These are phyloP conservation scores for Oldenlandia corymbosa DNA, from an alignment of 257 asterid genomes.

Conservation along the genomic window DNA sequence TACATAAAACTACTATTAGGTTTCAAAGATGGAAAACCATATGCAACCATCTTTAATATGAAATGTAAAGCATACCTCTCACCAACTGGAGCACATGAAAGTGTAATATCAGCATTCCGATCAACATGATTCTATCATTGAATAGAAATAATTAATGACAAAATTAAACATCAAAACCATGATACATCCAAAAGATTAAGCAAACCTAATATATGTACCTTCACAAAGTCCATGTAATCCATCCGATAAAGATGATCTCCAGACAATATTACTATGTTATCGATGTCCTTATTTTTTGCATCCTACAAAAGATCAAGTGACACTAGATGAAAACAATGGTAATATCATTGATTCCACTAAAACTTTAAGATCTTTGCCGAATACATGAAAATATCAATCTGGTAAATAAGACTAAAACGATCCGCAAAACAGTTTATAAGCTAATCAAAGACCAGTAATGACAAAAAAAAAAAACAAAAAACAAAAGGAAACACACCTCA, in stretches of 20 bases:
- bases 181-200: background rate
- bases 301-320: conserved; percentile 43
- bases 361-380: background rate
- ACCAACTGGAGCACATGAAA: conserved; percentile 78
- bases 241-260: conserved; percentile 96
- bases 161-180: background rate
- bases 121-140: conserved; percentile 83
- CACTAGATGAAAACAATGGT: background rate
- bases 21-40: background rate
- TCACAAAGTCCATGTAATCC: conserved; percentile 94
- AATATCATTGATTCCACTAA: background rate
- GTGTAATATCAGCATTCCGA: conserved; percentile 84
- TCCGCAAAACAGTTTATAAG: too few species aligned
- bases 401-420: background rate
- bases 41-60: background rate
- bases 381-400: background rate
- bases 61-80: conserved; percentile 51
- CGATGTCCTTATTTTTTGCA: conserved; percentile 80
- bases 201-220: conserved; percentile 42
- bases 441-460: too few species aligned
- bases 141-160: conserved; percentile 15
- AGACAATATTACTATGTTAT: conserved; percentile 66
- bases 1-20: background rate
- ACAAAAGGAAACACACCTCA: conserved; percentile 48
- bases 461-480: background rate